Evolutionary conservation across 495 filamentous ascomycete species (phyloP).

Genomic region (Chaetomidium leptoderma): DNA sequence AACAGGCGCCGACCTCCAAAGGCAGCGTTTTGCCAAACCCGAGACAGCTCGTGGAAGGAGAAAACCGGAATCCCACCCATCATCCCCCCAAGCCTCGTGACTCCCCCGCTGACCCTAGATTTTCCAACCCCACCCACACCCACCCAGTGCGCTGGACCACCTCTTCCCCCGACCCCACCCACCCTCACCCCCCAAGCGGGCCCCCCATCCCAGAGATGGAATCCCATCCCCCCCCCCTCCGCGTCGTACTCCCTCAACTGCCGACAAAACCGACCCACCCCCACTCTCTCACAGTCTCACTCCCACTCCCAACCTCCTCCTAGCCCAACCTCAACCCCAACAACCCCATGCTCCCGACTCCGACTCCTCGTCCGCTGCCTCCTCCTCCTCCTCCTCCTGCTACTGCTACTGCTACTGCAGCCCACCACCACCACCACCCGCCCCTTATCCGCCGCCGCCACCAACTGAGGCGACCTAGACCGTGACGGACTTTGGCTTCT

Average conservation of each 20-base stretch:
- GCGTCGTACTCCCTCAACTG: not conserved
- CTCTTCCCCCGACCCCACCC: not conserved
- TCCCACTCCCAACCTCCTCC: not conserved
- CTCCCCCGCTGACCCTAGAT: conserved; percentile 2
- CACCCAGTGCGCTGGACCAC: too few species aligned
- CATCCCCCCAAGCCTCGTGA: conserved; percentile 2
- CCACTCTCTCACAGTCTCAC: not conserved
- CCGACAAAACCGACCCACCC: not conserved
- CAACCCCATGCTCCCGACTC: conserved; percentile 1
- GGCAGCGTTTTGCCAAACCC: not conserved
- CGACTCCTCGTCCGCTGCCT: conserved; percentile 19
- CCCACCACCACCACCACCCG: not conserved
- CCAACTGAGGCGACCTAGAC: conserved; percentile 11
- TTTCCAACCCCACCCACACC: conserved; percentile 10
- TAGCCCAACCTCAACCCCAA: not conserved
- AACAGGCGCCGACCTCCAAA: not conserved
- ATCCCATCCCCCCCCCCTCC: not conserved
- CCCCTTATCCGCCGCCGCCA: not conserved
- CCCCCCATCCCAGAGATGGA: not conserved
- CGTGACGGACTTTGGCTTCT: conserved; percentile 21
- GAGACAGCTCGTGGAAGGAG: not conserved
- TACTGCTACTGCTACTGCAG: not conserved
- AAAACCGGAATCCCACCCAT: not conserved
- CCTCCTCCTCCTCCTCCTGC: conserved; percentile 7
- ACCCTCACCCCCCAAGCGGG: not conserved